These are phyloP conservation scores for Fusarium metavorans DNA, from an alignment of 2,329 filamentous ascomycete species.

Conservation along the genomic window DNA sequence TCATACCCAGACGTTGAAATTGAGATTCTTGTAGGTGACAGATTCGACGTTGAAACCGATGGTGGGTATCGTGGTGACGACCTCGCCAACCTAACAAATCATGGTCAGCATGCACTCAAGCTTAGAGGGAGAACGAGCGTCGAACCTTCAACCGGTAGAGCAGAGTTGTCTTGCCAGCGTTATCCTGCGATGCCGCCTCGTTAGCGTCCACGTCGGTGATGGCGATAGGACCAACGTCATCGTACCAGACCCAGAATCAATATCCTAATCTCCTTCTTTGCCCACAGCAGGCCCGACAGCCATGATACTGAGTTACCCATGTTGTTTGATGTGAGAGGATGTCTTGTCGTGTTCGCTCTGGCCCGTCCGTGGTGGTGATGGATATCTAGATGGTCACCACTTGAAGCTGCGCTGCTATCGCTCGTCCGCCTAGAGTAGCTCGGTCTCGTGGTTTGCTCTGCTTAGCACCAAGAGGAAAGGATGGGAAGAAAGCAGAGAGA, in stretches of 20 bases:
- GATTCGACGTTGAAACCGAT: conserved; percentile 99
- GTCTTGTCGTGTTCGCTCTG: conserved; percentile 13
- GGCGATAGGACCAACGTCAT: conserved; percentile 33
- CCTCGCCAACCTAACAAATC: conserved; percentile 85
- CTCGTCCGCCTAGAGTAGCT: conserved; percentile 3
- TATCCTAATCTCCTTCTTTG: conserved; percentile 98
- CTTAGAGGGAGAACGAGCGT: neutral
- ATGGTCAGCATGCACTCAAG: conserved; percentile 23
- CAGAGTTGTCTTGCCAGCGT: conserved; percentile 97
- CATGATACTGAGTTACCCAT: conserved; percentile 77
- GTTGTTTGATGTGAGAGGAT: conserved; percentile 47
- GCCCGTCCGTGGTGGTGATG: conserved; percentile 14
- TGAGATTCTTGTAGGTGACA: conserved; percentile 97
- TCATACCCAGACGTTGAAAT: conserved; percentile 97
- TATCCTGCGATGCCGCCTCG: conserved; percentile 73
- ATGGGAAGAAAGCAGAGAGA: neutral
- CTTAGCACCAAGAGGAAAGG: conserved; percentile 3
- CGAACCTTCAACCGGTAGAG: conserved; percentile 93
- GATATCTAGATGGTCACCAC: neutral
- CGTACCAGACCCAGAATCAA: conserved; percentile 90
- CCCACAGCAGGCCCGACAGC: conserved; percentile 81
- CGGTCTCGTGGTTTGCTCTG: conserved; percentile 11
- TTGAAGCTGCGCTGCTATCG: conserved; percentile 3
- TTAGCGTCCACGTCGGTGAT: conserved; percentile 35
- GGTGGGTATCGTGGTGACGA: conserved; percentile 98